phyloP scores from a whole-genome alignment of 192 early-diverging fungal genomes.

The Coemansia sp. region DNA sequence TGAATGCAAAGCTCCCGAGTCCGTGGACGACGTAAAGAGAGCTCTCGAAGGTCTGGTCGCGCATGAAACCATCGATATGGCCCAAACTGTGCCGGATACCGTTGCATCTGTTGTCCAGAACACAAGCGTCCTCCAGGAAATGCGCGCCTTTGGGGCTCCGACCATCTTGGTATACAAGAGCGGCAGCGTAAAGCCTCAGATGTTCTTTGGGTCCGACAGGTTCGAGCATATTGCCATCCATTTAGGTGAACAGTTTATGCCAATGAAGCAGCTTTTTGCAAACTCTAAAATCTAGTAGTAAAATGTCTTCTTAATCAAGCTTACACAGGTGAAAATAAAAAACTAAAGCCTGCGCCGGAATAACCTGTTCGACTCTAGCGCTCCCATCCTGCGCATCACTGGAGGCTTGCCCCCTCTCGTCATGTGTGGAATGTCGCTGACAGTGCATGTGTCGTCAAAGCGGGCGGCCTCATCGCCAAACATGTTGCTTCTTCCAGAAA shows the following conservation, averaged over 20 bases:
- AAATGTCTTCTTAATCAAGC: background rate
- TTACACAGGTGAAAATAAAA: background rate
- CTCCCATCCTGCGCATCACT: background rate
- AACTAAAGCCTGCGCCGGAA: background rate
- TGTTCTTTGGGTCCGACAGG: constrained; percentile 48
- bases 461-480: background rate
- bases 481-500: background rate
- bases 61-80: constrained; percentile 16
- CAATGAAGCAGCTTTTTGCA: constrained; percentile 49
- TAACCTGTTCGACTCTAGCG: background rate
- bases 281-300: constrained; percentile 12
- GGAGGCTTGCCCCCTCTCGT: background rate
- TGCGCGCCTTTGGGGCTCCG: constrained; percentile 42
- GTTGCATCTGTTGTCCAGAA: constrained; percentile 22
- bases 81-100: constrained; percentile 11
- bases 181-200: constrained; percentile 12
- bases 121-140: constrained; percentile 12
- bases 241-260: constrained; percentile 30
- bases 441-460: background rate
- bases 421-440: constrained; percentile 5
- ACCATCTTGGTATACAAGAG: constrained; percentile 38
- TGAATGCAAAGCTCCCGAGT: constrained; percentile 23
- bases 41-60: constrained; percentile 19
- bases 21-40: constrained; percentile 23
- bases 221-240: constrained; percentile 49